phyloP scores from a whole-genome alignment of 164 flowering plant species.

The Hamamelis virginiana region DNA sequence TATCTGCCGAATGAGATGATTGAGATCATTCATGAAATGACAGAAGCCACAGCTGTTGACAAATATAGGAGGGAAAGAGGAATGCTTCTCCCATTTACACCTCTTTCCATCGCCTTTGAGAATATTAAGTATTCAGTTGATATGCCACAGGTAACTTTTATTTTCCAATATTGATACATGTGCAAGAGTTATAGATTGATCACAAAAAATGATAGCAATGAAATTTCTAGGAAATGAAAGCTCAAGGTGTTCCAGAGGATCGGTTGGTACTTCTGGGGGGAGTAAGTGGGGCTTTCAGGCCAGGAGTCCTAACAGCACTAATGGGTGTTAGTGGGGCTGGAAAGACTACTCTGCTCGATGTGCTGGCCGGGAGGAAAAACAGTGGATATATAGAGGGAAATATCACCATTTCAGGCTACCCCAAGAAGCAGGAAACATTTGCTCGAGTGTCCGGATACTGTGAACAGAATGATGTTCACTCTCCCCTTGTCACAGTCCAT shows the following conservation, averaged over 20 bases:
- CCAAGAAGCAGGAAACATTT: constrained; percentile 52
- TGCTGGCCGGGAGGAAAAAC: constrained; percentile 53
- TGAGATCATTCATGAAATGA: too few relatives aligned
- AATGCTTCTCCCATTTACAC: constrained; percentile 57
- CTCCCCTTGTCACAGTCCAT: constrained; percentile 44
- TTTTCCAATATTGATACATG: not conserved
- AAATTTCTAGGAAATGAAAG: constrained; percentile 18
- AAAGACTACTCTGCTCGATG: constrained; percentile 55
- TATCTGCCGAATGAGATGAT: too few relatives aligned
- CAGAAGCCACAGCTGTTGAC: too few relatives aligned
- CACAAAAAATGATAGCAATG: not conserved
- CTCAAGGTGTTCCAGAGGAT: constrained; percentile 32
- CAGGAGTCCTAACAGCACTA: constrained; percentile 55
- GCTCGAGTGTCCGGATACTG: constrained; percentile 54
- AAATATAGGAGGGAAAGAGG: constrained; percentile 23
- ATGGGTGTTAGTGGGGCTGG: constrained; percentile 69
- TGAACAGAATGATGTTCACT: constrained; percentile 56
- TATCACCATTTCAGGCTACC: constrained; percentile 49
- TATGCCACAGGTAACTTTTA: constrained; percentile 45
- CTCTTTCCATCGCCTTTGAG: constrained; percentile 40
- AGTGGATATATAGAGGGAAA: constrained; percentile 48
- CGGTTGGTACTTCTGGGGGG: constrained; percentile 36
- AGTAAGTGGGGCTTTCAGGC: constrained; percentile 51
- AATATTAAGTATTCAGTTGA: constrained; percentile 47
- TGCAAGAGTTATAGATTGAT: not conserved